phyloP scores from a whole-genome alignment of 1,139 yeast genomes.

The Yamadazyma conglobata region DNA sequence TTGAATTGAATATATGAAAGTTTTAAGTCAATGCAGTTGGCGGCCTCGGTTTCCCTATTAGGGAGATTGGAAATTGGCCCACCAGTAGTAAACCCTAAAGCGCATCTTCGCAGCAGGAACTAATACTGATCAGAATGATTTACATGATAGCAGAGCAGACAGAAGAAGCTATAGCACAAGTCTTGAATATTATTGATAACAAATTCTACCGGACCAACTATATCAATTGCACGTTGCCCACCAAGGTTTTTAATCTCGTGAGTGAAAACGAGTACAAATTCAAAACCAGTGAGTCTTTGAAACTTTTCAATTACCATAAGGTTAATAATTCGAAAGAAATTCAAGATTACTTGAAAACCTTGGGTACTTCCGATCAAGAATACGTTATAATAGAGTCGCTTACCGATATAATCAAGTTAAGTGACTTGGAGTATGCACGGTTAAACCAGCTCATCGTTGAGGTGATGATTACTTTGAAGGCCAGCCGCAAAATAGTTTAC shows the following conservation, averaged over 20 bases:
- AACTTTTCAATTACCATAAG: slow-evolving; percentile 16
- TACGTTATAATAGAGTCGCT: slow-evolving; percentile 15
- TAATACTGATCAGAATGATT: slow-evolving; percentile 6
- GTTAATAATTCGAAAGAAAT: slow-evolving; percentile 11
- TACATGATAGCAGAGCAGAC: slow-evolving; percentile 9
- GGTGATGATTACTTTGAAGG: slow-evolving; percentile 8
- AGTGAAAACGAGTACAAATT: slow-evolving; percentile 9
- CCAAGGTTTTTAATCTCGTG: slow-evolving; percentile 12
- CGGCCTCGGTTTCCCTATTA: too few relatives aligned
- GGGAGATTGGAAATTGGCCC: too few relatives aligned
- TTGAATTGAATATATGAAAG: not conserved
- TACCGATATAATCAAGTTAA: slow-evolving; percentile 11
- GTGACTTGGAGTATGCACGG: slow-evolving; percentile 10
- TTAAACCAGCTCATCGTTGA: slow-evolving; percentile 15
- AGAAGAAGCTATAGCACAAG: slow-evolving; percentile 9
- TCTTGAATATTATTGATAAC: slow-evolving; percentile 6
- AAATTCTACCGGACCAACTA: slow-evolving; percentile 11
- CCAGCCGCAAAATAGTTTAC: slow-evolving; percentile 5
- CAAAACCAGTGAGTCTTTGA: slow-evolving; percentile 10
- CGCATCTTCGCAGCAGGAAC: too few relatives aligned
- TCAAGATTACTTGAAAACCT: slow-evolving; percentile 2
- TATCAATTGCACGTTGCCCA: slow-evolving; percentile 18
- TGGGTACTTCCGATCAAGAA: slow-evolving; percentile 2
- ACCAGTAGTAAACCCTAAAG: too few relatives aligned
- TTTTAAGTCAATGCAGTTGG: too few relatives aligned